Conservation (phyloP, 306 rosid species). For the Nissolia schottii region DNA sequence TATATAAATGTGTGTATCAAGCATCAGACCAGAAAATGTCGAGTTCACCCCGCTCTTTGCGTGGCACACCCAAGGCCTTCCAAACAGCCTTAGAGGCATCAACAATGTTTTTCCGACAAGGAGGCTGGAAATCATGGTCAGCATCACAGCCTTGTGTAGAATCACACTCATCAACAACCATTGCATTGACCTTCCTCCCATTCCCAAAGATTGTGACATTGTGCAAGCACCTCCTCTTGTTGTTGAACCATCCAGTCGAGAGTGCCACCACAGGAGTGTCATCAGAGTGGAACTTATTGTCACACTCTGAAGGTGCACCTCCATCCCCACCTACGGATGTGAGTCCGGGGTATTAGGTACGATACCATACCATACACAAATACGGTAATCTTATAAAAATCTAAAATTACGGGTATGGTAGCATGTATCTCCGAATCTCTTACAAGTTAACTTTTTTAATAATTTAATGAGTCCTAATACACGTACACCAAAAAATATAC, state of each 20-base stretch:
- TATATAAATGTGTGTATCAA: neutral
- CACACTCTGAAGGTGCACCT: conserved; percentile 29
- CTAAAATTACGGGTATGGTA: no score
- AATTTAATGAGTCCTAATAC: no score
- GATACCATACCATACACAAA: no score
- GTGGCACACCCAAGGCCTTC: conserved; percentile 37
- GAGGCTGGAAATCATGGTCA: conserved; percentile 42
- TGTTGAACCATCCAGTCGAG: conserved; percentile 46
- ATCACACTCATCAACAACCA: conserved; percentile 67
- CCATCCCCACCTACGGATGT: no score
- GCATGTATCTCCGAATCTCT: no score
- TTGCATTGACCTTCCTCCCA: conserved; percentile 42
- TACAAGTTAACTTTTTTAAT: no score
- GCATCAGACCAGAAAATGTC: conserved; percentile 24
- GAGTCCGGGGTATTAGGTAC: no score
- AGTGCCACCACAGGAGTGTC: conserved; percentile 35
- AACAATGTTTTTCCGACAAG: conserved; percentile 29
- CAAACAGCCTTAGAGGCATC: conserved; percentile 50
- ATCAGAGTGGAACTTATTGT: conserved; percentile 33
- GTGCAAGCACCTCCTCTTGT: conserved; percentile 30
- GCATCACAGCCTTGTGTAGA: conserved; percentile 49
- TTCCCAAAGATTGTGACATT: conserved; percentile 39
- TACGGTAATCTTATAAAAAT: no score
- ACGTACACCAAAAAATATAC: no score
- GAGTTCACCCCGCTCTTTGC: conserved; percentile 16